Evolutionary conservation across 2,329 filamentous ascomycete species (phyloP).

Genomic region (Fusarium chaquense): DNA sequence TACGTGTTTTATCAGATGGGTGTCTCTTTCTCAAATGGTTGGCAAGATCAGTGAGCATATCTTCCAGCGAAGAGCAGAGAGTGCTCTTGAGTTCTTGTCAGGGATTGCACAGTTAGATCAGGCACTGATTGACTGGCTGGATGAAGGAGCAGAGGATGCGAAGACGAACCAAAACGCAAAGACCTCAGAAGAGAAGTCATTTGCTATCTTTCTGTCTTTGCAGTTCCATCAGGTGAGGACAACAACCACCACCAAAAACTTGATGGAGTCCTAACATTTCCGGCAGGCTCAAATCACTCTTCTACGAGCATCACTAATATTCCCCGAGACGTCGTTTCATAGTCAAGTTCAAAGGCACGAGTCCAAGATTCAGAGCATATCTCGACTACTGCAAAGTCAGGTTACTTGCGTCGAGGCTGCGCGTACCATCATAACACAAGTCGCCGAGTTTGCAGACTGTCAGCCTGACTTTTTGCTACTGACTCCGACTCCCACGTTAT

Average conservation of each 20-base stretch:
- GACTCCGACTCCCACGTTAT: slow-evolving; percentile 31
- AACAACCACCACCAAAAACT: neutral
- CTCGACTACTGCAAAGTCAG: slow-evolving; percentile 35
- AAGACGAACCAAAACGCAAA: slow-evolving; percentile 18
- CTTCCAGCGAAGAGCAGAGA: slow-evolving; percentile 31
- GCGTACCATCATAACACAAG: slow-evolving; percentile 37
- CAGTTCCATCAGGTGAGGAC: slow-evolving; percentile 34
- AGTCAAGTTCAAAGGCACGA: slow-evolving; percentile 34
- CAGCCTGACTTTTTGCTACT: slow-evolving; percentile 30
- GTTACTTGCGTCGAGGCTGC: slow-evolving; percentile 40
- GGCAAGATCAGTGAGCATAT: slow-evolving; percentile 42
- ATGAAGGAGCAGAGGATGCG: slow-evolving; percentile 19
- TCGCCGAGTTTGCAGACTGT: slow-evolving; percentile 37
- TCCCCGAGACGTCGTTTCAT: slow-evolving; percentile 34
- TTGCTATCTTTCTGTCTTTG: slow-evolving; percentile 31
- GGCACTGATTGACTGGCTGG: slow-evolving; percentile 35
- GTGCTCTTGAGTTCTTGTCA: slow-evolving; percentile 18
- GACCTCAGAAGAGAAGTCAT: slow-evolving; percentile 18
- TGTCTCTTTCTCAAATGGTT: slow-evolving; percentile 29
- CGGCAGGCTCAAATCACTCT: slow-evolving; percentile 38
- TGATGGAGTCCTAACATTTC: neutral
- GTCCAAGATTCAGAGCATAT: slow-evolving; percentile 19
- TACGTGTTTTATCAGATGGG: slow-evolving; percentile 34
- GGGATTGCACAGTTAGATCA: slow-evolving; percentile 38
- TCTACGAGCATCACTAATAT: slow-evolving; percentile 37